Evolutionary conservation across 192 early-diverging fungal species (phyloP).

Genomic region (Kickxella alabastrina): DNA sequence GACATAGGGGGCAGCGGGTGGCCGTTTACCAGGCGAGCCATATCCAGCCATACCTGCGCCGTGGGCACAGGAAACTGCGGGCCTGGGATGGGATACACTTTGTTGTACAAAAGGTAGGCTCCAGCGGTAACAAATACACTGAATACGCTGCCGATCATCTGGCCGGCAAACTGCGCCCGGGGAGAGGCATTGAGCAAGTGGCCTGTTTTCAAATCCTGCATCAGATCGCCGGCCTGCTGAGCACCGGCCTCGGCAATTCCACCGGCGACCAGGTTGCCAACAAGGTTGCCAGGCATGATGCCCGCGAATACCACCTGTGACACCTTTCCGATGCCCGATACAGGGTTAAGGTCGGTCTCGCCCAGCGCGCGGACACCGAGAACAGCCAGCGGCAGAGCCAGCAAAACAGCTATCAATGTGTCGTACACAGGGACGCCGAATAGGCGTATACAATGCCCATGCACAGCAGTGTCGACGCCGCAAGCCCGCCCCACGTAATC

Average conservation of each 20-base stretch:
- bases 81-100: constrained; percentile 67
- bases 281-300: constrained; percentile 64
- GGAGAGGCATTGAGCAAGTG: constrained; percentile 79
- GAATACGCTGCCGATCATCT: constrained; percentile 73
- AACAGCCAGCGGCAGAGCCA: constrained; percentile 72
- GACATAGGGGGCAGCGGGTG: constrained; percentile 65
- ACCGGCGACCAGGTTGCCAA: constrained; percentile 74
- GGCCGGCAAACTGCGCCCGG: constrained; percentile 78
- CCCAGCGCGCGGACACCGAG: constrained; percentile 80
- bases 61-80: constrained; percentile 68
- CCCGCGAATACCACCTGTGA: constrained; percentile 81
- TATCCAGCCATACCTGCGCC: constrained; percentile 74
- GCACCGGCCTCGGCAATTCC: constrained; percentile 73
- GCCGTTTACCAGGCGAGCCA: constrained; percentile 73
- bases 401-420: constrained; percentile 62
- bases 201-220: constrained; percentile 84
- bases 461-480: constrained; percentile 58
- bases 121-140: constrained; percentile 67
- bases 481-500: constrained; percentile 63
- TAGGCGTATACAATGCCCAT: constrained; percentile 59
- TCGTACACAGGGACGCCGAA: constrained; percentile 69
- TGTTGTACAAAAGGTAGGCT: constrained; percentile 66
- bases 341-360: constrained; percentile 80
- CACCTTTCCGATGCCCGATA: constrained; percentile 79
- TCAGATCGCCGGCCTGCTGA: constrained; percentile 70